Base-by-base conservation (phyloP, 2,329 filamentous ascomycete genomes). In the Aspergillus quadrilineatus region DNA sequence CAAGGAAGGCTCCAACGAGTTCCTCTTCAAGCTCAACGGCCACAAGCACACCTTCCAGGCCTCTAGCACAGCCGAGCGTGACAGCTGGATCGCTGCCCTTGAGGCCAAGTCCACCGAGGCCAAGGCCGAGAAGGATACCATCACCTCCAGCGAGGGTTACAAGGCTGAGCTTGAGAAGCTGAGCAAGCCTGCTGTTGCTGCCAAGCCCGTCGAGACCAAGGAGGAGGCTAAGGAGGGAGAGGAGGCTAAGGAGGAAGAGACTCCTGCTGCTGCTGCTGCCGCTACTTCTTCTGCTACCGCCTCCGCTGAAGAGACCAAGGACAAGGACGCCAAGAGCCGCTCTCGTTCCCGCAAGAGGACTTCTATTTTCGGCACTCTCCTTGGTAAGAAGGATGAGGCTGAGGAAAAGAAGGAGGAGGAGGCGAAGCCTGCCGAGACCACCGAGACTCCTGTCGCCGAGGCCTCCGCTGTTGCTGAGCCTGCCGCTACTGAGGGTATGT, bases 11-110 rank as follows among this genome's bases (percentile, higher is more conserved):
- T 72, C 83, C 64, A 83, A 85, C 78, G 92, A 94, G 78, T 96
- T 99, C 82, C 81, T 86, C 71, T 89, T 97, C 82, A 90, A 88
- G 73, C 79, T 89, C 72, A 87, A 89, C 77, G 89, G 89, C 66
- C 88, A 95, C 79, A 96, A 96, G 86, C 92, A 97, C 84, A 84
- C 84, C 59, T 96, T 99, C 83, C 93, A 97, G 85, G 90, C 93
- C 56, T 70, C 80, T 68, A 87, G 72, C 68, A 68, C 84, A 48
- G 80, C 85, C 58, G 92, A 97, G 79, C 92, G 93, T 72, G 91
- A 96, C 76, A 90, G 89, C 83, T 97, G 94, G 94, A 85, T 96
- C 68, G 79, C 86, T 61, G 89, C 92, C 70, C 76, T 96, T 65
- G 92, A 94, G 84, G 79, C 84, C 70, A 90, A 92, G 82, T 84